Conservation (phyloP, 2,329 filamentous ascomycete genomes). For the Paracorniculantispora psalliotae region DNA sequence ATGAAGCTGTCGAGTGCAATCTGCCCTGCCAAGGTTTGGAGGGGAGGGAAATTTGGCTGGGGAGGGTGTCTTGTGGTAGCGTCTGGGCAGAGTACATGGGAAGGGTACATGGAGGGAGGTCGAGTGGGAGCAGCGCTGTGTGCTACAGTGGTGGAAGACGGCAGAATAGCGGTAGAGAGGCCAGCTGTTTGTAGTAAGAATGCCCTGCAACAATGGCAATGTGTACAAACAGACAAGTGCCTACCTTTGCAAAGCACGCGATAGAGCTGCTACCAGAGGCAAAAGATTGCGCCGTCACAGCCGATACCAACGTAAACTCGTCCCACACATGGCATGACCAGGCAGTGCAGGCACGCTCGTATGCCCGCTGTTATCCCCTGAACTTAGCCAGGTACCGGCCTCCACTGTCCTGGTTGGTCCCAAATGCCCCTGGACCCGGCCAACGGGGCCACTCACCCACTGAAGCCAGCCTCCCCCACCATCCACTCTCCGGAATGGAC, state of each 20-base stretch:
- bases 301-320: too few species aligned
- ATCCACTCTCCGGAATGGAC: neutral
- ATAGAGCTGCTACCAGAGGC: too few species aligned
- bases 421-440: too few species aligned
- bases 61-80: neutral
- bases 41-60: neutral
- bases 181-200: too few species aligned
- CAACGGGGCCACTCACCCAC: too few species aligned
- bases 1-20: neutral
- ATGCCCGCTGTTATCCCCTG: conserved; percentile 8
- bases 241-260: too few species aligned
- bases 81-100: neutral
- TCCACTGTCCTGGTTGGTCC: neutral
- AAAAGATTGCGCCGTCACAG: too few species aligned
- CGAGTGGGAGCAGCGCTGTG: neutral
- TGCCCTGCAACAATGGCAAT: too few species aligned
- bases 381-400: neutral
- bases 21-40: neutral
- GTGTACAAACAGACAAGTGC: too few species aligned
- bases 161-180: too few species aligned
- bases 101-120: neutral
- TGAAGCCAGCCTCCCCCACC: neutral
- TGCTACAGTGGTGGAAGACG: too few species aligned
- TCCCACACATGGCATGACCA: too few species aligned
- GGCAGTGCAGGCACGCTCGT: neutral